Conservation (phyloP, 352 stramenopile genomes). For the Globisporangium takayamanum region DNA sequence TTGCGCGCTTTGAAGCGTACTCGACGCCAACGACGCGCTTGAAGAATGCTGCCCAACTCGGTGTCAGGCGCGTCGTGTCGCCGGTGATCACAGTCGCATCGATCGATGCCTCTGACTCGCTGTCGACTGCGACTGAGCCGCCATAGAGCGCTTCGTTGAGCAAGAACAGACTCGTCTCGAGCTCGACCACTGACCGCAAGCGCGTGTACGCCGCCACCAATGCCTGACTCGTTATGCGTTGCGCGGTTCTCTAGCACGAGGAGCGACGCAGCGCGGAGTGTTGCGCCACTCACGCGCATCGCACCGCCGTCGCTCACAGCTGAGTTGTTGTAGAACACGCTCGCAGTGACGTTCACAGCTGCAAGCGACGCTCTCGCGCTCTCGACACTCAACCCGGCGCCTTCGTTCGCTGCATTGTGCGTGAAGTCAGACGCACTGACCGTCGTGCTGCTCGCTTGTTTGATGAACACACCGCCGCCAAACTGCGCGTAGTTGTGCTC, state of each 20-base stretch:
- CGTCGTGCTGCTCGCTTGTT: constrained; percentile 8
- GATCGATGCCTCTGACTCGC: constrained; percentile 16
- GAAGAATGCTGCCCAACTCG: constrained; percentile 19
- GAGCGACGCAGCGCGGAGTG: not conserved
- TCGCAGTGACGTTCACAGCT: constrained; percentile 2
- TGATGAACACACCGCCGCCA: constrained; percentile 28
- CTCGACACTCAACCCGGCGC: constrained; percentile 19
- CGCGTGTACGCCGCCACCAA: constrained; percentile 21
- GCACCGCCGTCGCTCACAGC: constrained; percentile 19
- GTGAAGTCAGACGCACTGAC: constrained; percentile 18
- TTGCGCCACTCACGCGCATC: constrained; percentile 14
- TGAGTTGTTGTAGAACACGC: constrained; percentile 45
- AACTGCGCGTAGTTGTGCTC: constrained; percentile 22
- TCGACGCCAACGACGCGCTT: constrained; percentile 10
- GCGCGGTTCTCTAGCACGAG: constrained; percentile 33
- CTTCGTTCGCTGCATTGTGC: constrained; percentile 20
- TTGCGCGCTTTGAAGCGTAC: constrained; percentile 14
- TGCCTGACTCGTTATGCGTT: constrained; percentile 13
- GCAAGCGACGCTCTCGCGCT: not conserved
- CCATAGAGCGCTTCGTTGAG: constrained; percentile 26
- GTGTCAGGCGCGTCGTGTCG: constrained; percentile 14
- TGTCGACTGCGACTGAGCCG: constrained; percentile 20
- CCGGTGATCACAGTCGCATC: constrained; percentile 16
- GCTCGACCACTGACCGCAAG: constrained; percentile 6
- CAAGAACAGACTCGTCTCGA: constrained; percentile 26